Base-by-base conservation (phyloP, 192 early-diverging fungal species). In the Dissophora globulifera region DNA sequence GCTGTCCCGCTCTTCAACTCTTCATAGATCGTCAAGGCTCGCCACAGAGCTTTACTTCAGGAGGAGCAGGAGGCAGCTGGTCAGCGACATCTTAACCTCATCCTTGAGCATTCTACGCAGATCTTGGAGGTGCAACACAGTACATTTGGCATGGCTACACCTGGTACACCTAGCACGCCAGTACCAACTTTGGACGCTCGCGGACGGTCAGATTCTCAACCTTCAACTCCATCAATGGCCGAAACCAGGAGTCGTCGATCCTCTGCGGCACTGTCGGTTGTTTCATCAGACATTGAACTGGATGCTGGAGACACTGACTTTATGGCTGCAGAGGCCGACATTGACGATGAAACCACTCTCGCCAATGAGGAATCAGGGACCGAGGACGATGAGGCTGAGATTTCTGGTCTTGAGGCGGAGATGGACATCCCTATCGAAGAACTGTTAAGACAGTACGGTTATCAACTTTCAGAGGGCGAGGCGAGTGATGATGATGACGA, bases 21-120 rank as follows among this genome's bases (percentile, higher is more conserved):
- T 27, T 15, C 12, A 33, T 62, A 83, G 84, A 66, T 83, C 65
- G 55, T 83, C 50, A 63, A 58, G 46, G 88, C 88, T 33, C 78
- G 88, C 43, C 81, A 88, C 20, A 80, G 83, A 58, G 85, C 86
- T 6, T 64, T 91, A 11, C 42, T 88, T 29, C 81, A 86, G 32
- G 87, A 91, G 76, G 65, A 85, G 58, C 85, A 87, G 46, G 82
- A 81, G 10, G 62, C 85, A 40, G 79, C 88, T 50, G 88, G 88
- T 1, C 88, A 88, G 51, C 83, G 82, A n/a, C 86, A 87, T 59
- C 55, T 94, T 59, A 85, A 92, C 54, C 78, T 82, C 29, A 92
- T 94, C 63, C 60, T 94, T 29, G 88, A 93, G 50, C 89, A 91
- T 19, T 92, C 91, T 1, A 87, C 87, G 15, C 86, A 86, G 38